Base-by-base conservation (phyloP, 2,329 filamentous ascomycete species). In the Setomelanomma holmii region DNA sequence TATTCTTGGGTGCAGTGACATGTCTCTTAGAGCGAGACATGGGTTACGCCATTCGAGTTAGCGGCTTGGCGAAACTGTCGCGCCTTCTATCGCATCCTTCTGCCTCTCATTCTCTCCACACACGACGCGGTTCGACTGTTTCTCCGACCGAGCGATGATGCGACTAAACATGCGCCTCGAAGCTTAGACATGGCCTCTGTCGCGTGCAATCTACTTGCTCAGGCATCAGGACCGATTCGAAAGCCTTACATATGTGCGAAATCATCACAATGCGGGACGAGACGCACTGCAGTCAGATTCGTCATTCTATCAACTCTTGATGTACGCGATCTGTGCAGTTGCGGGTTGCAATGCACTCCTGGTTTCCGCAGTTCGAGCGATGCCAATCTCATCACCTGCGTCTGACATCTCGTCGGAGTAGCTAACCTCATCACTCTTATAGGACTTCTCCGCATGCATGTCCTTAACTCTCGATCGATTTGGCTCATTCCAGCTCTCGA, bases 361-460 rank as follows among this genome's bases (percentile, higher is more conserved):
- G n/a, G 41, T 23, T 19, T 51, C 36, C 20, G 39, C 27, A 22
- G 51, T 30, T 36, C 49, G 51, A 6, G 56, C 49, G 1, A 53
- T 41, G 4, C 48, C 44, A 4, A 51, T 38, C 14, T 46, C 20
- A 16, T 58, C 53, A 4, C 53, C 55, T 10, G 45, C 50, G 24
- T 56, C 61, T 12, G 55, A 58, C 35, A 49, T 45, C 22, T 60
- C 54, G 11, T 63, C 55, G 33, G 55, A 63, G 38, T 57, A 61
- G 27, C 40, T 52, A 2, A 16, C 43, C 10, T 11, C 33, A n/a
- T 19, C 34, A 3, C 35, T 38, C 17, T 41, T 49, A 6, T 40
- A 7, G n/a, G 46, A 40, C 30, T 45, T 56, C 44, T 51, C 55
- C 11, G 36, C 30, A n/a, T 52, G 46, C 4, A 30, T 33, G 44